Conservation (phyloP, 2,329 filamentous ascomycete genomes). For the Cryphonectria nitschkei region DNA sequence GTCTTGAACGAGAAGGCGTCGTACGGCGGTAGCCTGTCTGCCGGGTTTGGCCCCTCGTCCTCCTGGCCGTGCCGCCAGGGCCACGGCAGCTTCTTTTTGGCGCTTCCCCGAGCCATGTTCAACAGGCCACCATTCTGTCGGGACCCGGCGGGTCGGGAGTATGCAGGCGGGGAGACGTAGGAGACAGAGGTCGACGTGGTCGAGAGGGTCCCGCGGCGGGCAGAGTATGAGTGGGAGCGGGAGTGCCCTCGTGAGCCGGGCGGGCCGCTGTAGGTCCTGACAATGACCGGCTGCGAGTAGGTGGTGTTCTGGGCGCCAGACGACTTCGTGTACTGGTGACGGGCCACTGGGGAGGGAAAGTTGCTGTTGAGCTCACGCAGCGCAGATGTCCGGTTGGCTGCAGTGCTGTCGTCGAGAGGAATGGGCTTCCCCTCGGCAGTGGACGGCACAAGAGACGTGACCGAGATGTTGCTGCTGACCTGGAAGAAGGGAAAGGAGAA, state of each 20-base stretch:
- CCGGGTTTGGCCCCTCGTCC: constrained; percentile 27
- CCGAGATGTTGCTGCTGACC: constrained; percentile 51
- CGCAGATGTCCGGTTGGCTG: constrained; percentile 61
- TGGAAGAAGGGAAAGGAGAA: constrained; percentile 54
- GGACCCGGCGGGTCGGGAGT: constrained; percentile 34
- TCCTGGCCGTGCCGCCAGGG: constrained; percentile 35
- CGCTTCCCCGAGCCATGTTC: constrained; percentile 49
- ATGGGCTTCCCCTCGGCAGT: constrained; percentile 61
- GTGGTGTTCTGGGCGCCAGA: constrained; percentile 60
- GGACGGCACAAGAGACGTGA: constrained; percentile 56
- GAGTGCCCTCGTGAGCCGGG: constrained; percentile 39
- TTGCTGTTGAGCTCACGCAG: constrained; percentile 62
- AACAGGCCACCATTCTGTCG: constrained; percentile 45
- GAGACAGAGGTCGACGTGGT: constrained; percentile 35
- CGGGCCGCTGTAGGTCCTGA: constrained; percentile 63
- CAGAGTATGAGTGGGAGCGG: constrained; percentile 32
- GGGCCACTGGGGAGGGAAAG: constrained; percentile 51
- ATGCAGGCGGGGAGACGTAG: constrained; percentile 34
- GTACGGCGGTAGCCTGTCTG: constrained; percentile 59
- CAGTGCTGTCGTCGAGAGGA: constrained; percentile 59
- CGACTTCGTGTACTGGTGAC: constrained; percentile 60
- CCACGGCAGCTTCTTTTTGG: constrained; percentile 44
- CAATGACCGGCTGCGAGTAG: constrained; percentile 68
- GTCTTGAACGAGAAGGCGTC: constrained; percentile 69
- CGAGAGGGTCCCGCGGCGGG: constrained; percentile 38